phyloP scores from a whole-genome alignment of 805 yeast species.

The Candida manassasensis region DNA sequence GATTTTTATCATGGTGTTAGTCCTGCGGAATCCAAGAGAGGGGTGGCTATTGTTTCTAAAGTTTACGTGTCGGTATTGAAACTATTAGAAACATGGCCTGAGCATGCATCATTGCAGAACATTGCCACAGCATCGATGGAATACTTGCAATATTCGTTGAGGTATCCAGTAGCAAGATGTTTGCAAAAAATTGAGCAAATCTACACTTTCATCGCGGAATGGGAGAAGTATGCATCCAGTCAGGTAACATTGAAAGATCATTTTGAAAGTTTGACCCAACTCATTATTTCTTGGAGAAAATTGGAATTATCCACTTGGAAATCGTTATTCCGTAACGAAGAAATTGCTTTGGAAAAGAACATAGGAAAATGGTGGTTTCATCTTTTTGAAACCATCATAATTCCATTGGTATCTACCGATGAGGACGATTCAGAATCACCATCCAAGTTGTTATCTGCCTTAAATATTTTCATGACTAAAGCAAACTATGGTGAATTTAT shows the following conservation, averaged over 20 bases:
- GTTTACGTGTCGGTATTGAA: slow-evolving; percentile 30
- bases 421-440: slow-evolving; percentile 7
- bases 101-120: slow-evolving; percentile 81
- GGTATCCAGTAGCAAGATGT: slow-evolving; percentile 70
- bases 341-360: slow-evolving; percentile 37
- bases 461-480: slow-evolving; percentile 72
- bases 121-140: slow-evolving; percentile 62
- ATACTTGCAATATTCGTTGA: slow-evolving; percentile 54
- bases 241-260: slow-evolving; percentile 60
- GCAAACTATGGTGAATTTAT: slow-evolving; percentile 72
- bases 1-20: slow-evolving; percentile 65
- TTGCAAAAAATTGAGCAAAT: slow-evolving; percentile 84
- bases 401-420: slow-evolving; percentile 43
- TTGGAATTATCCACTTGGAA: slow-evolving; percentile 86
- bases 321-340: slow-evolving; percentile 64
- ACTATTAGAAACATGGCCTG: slow-evolving; percentile 78
- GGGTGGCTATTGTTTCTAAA: slow-evolving; percentile 43
- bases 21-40: slow-evolving; percentile 54
- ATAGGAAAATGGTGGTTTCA: slow-evolving; percentile 90
- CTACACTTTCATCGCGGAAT: slow-evolving; percentile 76
- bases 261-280: slow-evolving; percentile 52
- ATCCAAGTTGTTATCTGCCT: slow-evolving; percentile 43
- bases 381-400: slow-evolving; percentile 72
- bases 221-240: slow-evolving; percentile 88
- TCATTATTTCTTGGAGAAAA: slow-evolving; percentile 88